These are phyloP conservation scores for Diaporthe vexans DNA, from an alignment of 2,329 filamentous ascomycete genomes.

Conservation along the genomic window DNA sequence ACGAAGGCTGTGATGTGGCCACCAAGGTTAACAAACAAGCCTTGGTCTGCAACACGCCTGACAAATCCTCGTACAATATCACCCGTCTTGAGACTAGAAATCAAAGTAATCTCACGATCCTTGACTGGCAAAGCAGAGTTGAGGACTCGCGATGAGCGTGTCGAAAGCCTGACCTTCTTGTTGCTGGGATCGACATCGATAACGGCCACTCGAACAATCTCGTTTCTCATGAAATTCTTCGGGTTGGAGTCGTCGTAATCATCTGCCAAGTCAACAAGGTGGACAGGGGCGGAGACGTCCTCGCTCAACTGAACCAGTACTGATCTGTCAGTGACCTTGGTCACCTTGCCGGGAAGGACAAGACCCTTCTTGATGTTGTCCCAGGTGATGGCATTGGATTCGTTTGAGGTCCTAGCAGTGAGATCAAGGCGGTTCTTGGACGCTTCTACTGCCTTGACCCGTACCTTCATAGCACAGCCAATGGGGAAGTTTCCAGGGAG, in stretches of 20 bases:
- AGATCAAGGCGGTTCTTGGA: conserved; percentile 85
- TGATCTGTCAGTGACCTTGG: conserved; percentile 86
- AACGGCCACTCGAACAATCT: conserved; percentile 89
- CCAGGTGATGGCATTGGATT: conserved; percentile 73
- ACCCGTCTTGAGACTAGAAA: conserved; percentile 80
- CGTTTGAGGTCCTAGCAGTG: conserved; percentile 76
- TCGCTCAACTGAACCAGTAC: conserved; percentile 90
- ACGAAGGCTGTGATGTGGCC: conserved; percentile 86
- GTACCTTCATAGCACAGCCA: conserved; percentile 88
- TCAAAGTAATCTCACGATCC: conserved; percentile 82
- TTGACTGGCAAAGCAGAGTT: conserved; percentile 86
- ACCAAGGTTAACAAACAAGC: conserved; percentile 87
- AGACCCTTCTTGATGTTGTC: conserved; percentile 82
- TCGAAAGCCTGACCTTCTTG: conserved; percentile 86
- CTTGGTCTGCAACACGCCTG: conserved; percentile 89
- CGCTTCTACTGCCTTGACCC: conserved; percentile 80
- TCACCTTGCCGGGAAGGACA: conserved; percentile 86
- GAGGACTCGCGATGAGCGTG: conserved; percentile 88
- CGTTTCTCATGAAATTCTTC: conserved; percentile 82
- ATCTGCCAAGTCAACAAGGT: conserved; percentile 87
- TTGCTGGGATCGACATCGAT: conserved; percentile 84
- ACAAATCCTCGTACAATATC: conserved; percentile 92
- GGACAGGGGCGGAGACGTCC: conserved; percentile 81
- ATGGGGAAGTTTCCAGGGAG: conserved; percentile 86
- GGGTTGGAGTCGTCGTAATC: conserved; percentile 87